phyloP scores from a whole-genome alignment of 257 asterid genomes.

The Solanum boliviense region DNA sequence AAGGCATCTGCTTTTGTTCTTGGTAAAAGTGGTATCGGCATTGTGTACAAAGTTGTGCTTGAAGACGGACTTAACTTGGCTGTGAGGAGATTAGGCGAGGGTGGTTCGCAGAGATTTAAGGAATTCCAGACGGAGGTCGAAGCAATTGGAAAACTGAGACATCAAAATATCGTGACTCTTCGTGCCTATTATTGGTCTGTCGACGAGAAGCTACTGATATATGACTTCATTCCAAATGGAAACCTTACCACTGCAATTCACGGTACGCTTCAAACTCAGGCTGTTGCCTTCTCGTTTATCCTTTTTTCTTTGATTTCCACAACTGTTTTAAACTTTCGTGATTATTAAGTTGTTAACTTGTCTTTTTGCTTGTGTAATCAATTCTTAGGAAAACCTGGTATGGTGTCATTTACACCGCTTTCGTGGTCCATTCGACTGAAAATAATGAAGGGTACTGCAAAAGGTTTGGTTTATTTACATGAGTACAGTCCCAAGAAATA shows the following conservation, averaged over 20 bases:
- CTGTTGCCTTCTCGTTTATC: not conserved
- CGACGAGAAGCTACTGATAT: conserved; percentile 82
- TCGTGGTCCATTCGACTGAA: conserved; percentile 63
- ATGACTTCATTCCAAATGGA: conserved; percentile 68
- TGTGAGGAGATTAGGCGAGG: conserved; percentile 84
- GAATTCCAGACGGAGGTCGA: conserved; percentile 86
- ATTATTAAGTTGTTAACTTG: not conserved
- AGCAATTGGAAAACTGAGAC: conserved; percentile 86
- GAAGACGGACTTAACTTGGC: conserved; percentile 75
- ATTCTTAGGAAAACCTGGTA: conserved; percentile 58
- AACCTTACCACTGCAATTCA: conserved; percentile 75
- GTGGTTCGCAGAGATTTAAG: conserved; percentile 82
- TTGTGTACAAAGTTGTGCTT: conserved; percentile 86
- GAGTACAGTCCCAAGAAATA: conserved; percentile 89
- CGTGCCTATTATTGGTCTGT: conserved; percentile 93
- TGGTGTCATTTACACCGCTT: conserved; percentile 51
- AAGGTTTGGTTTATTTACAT: conserved; percentile 64
- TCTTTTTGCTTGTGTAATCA: not conserved
- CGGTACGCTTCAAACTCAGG: conserved; percentile 28
- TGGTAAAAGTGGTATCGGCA: conserved; percentile 86
- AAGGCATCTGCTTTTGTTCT: conserved; percentile 92
- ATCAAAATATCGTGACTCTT: conserved; percentile 61
- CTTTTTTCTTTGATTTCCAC: not conserved
- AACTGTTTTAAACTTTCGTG: not conserved
- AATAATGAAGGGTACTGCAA: conserved; percentile 80